phyloP scores from a whole-genome alignment of 83 land plant species.

The Isoetes engelmannii region DNA sequence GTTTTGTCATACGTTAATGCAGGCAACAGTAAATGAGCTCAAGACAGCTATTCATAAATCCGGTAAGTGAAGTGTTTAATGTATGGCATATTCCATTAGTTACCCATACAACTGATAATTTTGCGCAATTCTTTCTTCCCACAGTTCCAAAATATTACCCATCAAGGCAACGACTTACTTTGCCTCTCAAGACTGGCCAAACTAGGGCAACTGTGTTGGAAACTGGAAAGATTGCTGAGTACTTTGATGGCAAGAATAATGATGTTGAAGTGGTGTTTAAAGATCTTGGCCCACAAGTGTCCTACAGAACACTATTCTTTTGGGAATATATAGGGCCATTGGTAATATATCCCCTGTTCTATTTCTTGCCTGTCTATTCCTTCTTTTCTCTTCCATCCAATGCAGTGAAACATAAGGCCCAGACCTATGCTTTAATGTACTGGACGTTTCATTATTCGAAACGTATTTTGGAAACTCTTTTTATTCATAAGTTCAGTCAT shows the following conservation, averaged over 20 bases:
- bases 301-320: conserved; percentile 80
- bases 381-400: conserved; percentile 58
- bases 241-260: conserved; percentile 39
- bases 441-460: conserved; percentile 96
- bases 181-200: conserved; percentile 55
- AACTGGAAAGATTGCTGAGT: conserved; percentile 45
- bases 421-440: conserved; percentile 82
- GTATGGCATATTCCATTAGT: neutral
- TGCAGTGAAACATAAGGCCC: conserved; percentile 61
- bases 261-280: conserved; percentile 60
- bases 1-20: too few species aligned
- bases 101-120: neutral
- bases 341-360: conserved; percentile 73
- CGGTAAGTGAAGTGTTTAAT: conserved; percentile 35
- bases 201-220: conserved; percentile 56
- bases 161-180: conserved; percentile 78
- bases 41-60: conserved; percentile 60
- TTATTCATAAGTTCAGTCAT: conserved; percentile 90
- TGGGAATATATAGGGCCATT: conserved; percentile 87
- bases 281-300: conserved; percentile 86
- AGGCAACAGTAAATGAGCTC: conserved; percentile 88
- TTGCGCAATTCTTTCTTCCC: neutral
- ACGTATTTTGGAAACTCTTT: conserved; percentile 82
- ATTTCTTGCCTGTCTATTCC: conserved; percentile 77
- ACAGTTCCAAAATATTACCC: conserved; percentile 80